Percentiles rank a stretch among this genome's conserved stretches.
Conservation (phyloP, 176 grass and related monocot genomes). For the Triticum timopheevii region DNA sequence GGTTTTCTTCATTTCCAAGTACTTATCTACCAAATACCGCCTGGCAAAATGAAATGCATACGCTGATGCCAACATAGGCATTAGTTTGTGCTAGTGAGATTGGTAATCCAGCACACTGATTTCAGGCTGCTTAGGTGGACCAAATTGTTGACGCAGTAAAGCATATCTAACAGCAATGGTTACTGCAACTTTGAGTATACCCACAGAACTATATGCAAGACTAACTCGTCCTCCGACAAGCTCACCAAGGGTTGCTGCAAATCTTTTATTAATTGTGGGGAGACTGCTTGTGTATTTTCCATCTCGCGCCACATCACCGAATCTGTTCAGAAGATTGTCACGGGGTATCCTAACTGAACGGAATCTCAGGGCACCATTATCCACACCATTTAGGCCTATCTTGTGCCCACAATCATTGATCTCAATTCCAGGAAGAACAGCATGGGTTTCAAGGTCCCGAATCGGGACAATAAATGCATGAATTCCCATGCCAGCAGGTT, state of each 20-base stretch:
- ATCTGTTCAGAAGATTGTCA: constrained; percentile 95
- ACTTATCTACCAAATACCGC: constrained; percentile 66
- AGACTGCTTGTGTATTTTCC: constrained; percentile 97
- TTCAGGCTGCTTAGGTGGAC: constrained; percentile 84
- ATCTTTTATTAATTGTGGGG: constrained; percentile 82
- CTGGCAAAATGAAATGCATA: constrained; percentile 96
- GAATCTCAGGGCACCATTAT: constrained; percentile 93
- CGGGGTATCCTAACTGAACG: constrained; percentile 76
- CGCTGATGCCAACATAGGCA: constrained; percentile 95
- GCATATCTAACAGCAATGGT: constrained; percentile 92
- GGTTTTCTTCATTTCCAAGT: constrained; percentile 92
- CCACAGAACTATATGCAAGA: constrained; percentile 81
- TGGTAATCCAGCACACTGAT: constrained; percentile 94
- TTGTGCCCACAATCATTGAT: constrained; percentile 99
- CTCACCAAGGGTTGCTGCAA: constrained; percentile 94
- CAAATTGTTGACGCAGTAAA: constrained; percentile 91
- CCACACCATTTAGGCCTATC: constrained; percentile 95
- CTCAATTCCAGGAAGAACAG: constrained; percentile 88
- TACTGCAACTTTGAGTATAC: constrained; percentile 86
- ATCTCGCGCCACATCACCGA: constrained; percentile 92
- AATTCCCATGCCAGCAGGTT: constrained; percentile 87
- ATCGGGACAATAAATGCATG: constrained; percentile 92
- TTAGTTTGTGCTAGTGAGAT: constrained; percentile 92
- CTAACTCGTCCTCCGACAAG: constrained; percentile 88
- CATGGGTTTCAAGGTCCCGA: constrained; percentile 74